Evolutionary conservation across 164 flowering plant genomes (phyloP).

Genomic region (Buxus sempervirens): DNA sequence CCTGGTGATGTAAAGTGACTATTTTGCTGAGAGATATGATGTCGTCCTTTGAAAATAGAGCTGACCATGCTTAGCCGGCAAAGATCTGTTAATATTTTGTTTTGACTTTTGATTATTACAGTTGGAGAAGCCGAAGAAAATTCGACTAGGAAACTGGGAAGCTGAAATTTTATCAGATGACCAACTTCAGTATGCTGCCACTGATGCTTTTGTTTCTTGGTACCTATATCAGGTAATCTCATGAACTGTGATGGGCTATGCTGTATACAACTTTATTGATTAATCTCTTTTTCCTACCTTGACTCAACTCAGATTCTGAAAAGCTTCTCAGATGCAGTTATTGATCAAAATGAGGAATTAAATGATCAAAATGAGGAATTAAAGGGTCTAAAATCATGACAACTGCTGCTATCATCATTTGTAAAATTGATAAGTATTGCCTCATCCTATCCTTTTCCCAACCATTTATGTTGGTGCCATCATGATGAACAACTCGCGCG

Average conservation of each 20-base stretch:
- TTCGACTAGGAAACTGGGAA: conserved; percentile 84
- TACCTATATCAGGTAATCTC: conserved; percentile 54
- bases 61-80: background rate
- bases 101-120: conserved; percentile 28
- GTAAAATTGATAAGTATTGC: background rate
- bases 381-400: conserved; percentile 2
- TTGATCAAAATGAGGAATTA: conserved; percentile 11
- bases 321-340: conserved; percentile 38
- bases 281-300: background rate
- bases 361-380: conserved; percentile 12
- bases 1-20: background rate
- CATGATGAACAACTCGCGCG: too few relatives aligned
- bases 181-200: conserved; percentile 72
- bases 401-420: background rate
- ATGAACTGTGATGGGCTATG: too few relatives aligned
- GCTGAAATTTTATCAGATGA: conserved; percentile 42
- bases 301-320: conserved; percentile 33
- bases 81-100: background rate
- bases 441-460: background rate
- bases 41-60: background rate
- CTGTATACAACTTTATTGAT: too few relatives aligned
- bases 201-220: conserved; percentile 87
- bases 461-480: too few relatives aligned
- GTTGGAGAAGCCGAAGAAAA: conserved; percentile 55
- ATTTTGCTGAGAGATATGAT: background rate